Evolutionary conservation across 345 rosid genomes (phyloP).

Genomic region (Eutrema heterophyllum): DNA sequence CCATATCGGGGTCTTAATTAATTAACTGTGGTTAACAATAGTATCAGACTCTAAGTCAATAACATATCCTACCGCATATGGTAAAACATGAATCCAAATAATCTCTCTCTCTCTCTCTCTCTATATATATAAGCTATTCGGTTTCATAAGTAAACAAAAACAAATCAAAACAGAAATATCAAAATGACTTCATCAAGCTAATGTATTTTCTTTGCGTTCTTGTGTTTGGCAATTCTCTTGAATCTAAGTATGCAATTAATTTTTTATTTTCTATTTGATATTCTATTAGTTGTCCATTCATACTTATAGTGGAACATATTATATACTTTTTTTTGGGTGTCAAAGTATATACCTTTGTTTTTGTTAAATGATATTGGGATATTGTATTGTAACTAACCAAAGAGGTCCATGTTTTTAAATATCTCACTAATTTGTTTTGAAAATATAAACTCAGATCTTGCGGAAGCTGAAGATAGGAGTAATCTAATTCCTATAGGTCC

Average conservation of each 20-base stretch:
- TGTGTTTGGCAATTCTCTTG: slow-evolving; percentile 11
- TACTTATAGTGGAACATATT: not conserved
- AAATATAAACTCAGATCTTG: slow-evolving; percentile 6
- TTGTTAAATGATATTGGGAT: not conserved
- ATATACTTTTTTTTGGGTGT: not conserved
- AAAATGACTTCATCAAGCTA: slow-evolving; percentile 2
- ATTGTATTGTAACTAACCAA: not conserved
- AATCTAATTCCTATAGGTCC: slow-evolving; percentile 22
- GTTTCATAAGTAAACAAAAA: no score
- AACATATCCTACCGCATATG: not conserved
- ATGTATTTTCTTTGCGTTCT: not conserved
- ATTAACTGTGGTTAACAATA: not conserved
- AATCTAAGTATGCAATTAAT: not conserved
- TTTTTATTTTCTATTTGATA: not conserved
- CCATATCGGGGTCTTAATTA: not conserved
- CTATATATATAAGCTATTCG: not conserved
- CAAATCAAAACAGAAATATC: not conserved
- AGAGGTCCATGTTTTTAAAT: not conserved
- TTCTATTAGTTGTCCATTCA: not conserved
- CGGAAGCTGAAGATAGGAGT: slow-evolving; percentile 14
- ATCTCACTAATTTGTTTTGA: not conserved
- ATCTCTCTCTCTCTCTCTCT: no score
- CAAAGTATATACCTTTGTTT: not conserved
- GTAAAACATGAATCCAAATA: not conserved
- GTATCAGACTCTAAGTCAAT: not conserved